Evolutionary conservation across 148 eudicot genomes (phyloP).

Genomic region (Drosera capensis): DNA sequence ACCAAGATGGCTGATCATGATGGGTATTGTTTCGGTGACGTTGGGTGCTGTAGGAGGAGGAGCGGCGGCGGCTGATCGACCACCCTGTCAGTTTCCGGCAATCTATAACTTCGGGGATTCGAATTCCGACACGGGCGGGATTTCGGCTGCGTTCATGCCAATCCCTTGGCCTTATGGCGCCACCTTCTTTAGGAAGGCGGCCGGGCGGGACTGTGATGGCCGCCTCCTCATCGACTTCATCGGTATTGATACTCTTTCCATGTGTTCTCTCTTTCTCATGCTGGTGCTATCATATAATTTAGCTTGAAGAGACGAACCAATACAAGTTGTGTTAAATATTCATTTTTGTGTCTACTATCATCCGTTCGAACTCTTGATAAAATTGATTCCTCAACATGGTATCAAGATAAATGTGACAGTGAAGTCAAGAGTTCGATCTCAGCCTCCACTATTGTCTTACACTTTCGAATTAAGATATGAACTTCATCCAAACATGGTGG

Average conservation of each 20-base stretch:
- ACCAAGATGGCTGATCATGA: background rate
- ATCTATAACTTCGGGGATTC: constrained; percentile 33
- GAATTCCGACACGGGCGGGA: constrained; percentile 23
- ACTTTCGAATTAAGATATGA: no score
- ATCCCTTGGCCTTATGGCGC: constrained; percentile 13
- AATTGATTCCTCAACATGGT: no score
- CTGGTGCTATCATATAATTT: no score
- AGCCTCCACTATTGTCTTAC: no score
- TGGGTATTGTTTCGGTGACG: background rate
- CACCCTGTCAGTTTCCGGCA: constrained; percentile 21
- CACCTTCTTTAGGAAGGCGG: constrained; percentile 20
- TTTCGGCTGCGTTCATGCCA: constrained; percentile 12
- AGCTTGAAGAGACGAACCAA: no score
- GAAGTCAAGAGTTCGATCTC: no score
- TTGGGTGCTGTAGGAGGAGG: background rate
- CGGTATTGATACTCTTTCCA: constrained; percentile 6
- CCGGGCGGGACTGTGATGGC: constrained; percentile 21
- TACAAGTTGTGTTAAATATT: no score
- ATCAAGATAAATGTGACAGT: no score
- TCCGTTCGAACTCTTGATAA: no score
- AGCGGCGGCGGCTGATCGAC: background rate
- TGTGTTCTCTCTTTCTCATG: background rate
- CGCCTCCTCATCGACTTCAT: constrained; percentile 23
- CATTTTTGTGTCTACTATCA: no score
- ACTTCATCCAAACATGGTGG: no score